phyloP scores from a whole-genome alignment of 2,329 filamentous ascomycete species.

The Corniculantispora saksenae region DNA sequence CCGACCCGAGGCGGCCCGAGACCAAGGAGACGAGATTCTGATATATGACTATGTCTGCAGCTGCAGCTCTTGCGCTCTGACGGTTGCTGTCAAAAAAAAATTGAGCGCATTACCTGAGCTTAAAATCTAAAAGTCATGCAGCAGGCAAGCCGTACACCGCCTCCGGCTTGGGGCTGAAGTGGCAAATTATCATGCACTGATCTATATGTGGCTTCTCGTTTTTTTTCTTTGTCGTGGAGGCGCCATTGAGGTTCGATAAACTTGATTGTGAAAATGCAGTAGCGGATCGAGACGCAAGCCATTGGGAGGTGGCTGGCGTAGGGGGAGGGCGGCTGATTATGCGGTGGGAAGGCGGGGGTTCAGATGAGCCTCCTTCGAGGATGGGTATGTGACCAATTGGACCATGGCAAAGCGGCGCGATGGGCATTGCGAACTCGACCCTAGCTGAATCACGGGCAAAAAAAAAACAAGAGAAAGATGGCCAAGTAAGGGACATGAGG shows the following conservation, averaged over 20 bases:
- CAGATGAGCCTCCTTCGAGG: too few relatives aligned
- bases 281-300: slow-evolving; percentile 5
- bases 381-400: too few relatives aligned
- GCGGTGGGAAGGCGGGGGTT: too few relatives aligned
- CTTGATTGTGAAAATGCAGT: neutral
- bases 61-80: neutral
- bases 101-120: too few relatives aligned
- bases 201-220: neutral
- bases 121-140: neutral
- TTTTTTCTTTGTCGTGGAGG: too few relatives aligned
- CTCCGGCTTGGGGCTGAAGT: neutral
- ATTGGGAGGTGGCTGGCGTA: neutral
- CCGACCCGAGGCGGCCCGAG: slow-evolving; percentile 1
- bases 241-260: neutral
- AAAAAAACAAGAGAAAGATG: too few relatives aligned
- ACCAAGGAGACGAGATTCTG: neutral
- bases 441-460: too few relatives aligned
- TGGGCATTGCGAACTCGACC: too few relatives aligned
- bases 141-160: slow-evolving; percentile 12
- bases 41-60: neutral
- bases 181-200: neutral
- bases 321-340: too few relatives aligned
- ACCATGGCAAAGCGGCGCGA: too few relatives aligned
- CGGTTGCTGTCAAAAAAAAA: neutral
- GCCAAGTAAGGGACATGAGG: too few relatives aligned